phyloP scores from a whole-genome alignment of 75 land plant species.

The Picea glauca region DNA sequence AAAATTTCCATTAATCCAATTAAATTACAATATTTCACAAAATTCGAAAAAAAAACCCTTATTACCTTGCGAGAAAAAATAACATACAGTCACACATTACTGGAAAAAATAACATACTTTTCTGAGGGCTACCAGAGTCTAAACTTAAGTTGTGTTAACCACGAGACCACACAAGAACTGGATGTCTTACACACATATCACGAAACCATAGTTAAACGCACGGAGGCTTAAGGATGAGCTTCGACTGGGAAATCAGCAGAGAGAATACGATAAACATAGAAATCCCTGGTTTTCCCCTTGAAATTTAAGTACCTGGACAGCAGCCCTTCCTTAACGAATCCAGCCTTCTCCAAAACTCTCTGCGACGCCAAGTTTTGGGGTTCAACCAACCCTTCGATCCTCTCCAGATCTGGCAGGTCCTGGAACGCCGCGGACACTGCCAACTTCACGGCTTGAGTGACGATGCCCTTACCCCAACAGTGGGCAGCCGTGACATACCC shows the following conservation, averaged over 20 bases:
- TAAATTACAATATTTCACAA: no score
- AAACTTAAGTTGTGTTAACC: no score
- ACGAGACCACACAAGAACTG: no score
- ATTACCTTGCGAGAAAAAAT: no score
- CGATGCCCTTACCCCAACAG: slow-evolving; percentile 71
- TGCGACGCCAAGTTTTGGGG: slow-evolving; percentile 38
- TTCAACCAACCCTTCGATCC: slow-evolving; percentile 48
- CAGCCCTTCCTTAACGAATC: slow-evolving; percentile 43
- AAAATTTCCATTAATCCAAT: no score
- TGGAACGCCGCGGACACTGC: slow-evolving; percentile 32
- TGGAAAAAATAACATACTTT: no score
- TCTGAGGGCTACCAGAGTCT: no score
- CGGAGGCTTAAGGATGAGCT: no score
- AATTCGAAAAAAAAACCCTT: no score
- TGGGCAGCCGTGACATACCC: slow-evolving; percentile 36
- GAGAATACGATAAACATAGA: slow-evolving; percentile 26
- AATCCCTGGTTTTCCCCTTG: slow-evolving; percentile 24
- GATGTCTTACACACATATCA: no score
- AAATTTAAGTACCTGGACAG: slow-evolving; percentile 18
- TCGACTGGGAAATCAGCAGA: neutral
- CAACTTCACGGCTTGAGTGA: slow-evolving; percentile 47
- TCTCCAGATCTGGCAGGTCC: slow-evolving; percentile 27
- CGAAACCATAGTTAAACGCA: no score
- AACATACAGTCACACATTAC: no score
- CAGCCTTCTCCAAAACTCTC: slow-evolving; percentile 56